These are phyloP conservation scores for Cicer yamashitae DNA, from an alignment of 306 rosid genomes.

Conservation along the genomic window DNA sequence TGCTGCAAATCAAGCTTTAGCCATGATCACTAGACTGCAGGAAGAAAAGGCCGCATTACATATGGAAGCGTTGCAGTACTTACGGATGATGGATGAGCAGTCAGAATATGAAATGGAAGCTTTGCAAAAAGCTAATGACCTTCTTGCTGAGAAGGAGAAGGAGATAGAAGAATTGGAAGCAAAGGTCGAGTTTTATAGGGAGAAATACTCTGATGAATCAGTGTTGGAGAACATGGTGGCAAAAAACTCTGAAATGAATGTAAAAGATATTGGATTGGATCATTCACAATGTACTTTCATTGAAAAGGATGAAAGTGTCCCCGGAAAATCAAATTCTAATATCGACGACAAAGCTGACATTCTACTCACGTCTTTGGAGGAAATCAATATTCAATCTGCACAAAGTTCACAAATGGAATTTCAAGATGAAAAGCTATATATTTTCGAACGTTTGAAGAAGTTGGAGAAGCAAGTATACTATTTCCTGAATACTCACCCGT, in stretches of 20 bases:
- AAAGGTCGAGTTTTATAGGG: slow-evolving; percentile 64
- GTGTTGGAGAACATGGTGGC: slow-evolving; percentile 47
- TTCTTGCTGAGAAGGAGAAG: slow-evolving; percentile 75
- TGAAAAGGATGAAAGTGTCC: slow-evolving; percentile 46
- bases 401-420: slow-evolving; percentile 53
- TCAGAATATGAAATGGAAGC: slow-evolving; percentile 80
- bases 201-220: slow-evolving; percentile 60
- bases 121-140: slow-evolving; percentile 66
- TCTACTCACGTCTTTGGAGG: slow-evolving; percentile 33
- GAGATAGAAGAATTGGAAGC: slow-evolving; percentile 72
- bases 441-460: slow-evolving; percentile 63
- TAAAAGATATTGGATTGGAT: slow-evolving; percentile 79
- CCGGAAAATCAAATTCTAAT: slow-evolving; percentile 38
- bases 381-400: slow-evolving; percentile 41
- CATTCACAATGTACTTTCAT: slow-evolving; percentile 50
- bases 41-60: slow-evolving; percentile 84
- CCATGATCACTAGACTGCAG: slow-evolving; percentile 89
- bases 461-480: slow-evolving; percentile 71
- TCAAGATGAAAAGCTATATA: slow-evolving; percentile 65
- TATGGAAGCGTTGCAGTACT: slow-evolving; percentile 86
- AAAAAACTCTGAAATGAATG: slow-evolving; percentile 58
- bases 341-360: slow-evolving; percentile 47
- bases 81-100: slow-evolving; percentile 84
- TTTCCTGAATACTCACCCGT: slow-evolving; percentile 48
- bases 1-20: slow-evolving; percentile 83